Percentiles rank a stretch among this genome's conserved stretches.
Conservation (phyloP, 2,329 filamentous ascomycete genomes). For the Paecilomyces dactylethromorphus region DNA sequence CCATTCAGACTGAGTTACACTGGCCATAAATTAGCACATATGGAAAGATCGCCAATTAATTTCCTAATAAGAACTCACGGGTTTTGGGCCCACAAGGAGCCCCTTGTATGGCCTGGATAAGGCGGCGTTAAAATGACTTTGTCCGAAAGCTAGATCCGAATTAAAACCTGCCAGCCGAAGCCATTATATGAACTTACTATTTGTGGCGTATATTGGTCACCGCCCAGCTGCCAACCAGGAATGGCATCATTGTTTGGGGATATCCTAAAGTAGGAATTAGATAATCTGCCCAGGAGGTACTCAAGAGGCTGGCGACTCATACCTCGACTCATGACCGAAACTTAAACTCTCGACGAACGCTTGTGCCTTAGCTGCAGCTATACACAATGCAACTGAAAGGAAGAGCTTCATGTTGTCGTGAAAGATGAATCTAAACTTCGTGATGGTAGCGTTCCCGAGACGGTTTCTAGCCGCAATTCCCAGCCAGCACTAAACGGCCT, state of each 20-base stretch:
- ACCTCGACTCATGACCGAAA: constrained; percentile 67
- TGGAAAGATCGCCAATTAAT: not conserved
- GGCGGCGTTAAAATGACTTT: constrained; percentile 87
- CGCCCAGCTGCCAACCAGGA: constrained; percentile 50
- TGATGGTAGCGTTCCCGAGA: constrained; percentile 8
- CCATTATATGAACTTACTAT: constrained; percentile 31
- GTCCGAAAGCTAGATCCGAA: constrained; percentile 60
- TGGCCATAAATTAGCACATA: constrained; percentile 14
- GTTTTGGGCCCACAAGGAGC: constrained; percentile 71
- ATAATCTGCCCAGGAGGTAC: not conserved
- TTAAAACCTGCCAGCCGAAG: constrained; percentile 10
- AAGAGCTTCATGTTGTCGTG: constrained; percentile 34
- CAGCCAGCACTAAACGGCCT: not conserved
- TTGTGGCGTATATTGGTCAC: constrained; percentile 51
- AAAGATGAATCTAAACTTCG: not conserved
- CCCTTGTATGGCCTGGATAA: constrained; percentile 75
- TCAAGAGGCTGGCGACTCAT: constrained; percentile 12
- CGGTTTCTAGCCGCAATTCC: not conserved
- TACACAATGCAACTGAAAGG: constrained; percentile 35
- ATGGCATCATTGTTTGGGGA: constrained; percentile 47
- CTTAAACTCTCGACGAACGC: constrained; percentile 66
- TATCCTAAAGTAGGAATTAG: constrained; percentile 44
- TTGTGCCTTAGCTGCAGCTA: constrained; percentile 54
- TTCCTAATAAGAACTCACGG: constrained; percentile 26
- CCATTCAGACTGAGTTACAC: constrained; percentile 59